These are phyloP conservation scores for Phlegmacium glaucopus DNA, from an alignment of 768 basidiomycete genomes.

Conservation along the genomic window DNA sequence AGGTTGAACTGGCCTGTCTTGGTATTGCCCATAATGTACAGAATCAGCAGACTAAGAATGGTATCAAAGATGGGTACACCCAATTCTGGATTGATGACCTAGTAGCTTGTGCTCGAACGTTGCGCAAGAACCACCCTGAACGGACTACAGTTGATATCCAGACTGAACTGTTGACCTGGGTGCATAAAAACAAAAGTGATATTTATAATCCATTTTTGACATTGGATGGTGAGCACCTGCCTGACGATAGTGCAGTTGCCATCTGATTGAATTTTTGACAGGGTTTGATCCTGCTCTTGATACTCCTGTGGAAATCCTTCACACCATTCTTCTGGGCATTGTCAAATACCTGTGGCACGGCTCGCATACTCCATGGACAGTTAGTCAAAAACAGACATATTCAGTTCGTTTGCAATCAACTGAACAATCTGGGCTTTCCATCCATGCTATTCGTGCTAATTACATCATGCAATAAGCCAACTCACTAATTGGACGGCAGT, in stretches of 20 bases:
- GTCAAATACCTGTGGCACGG: neutral
- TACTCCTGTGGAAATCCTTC: neutral
- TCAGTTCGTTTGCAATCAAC: neutral
- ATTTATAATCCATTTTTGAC: constrained; percentile 7
- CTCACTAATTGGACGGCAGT: neutral
- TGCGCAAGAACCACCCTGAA: neutral
- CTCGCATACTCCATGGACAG: neutral
- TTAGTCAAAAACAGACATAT: neutral
- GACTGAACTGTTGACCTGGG: constrained; percentile 8
- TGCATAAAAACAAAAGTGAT: constrained; percentile 1
- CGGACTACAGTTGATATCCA: neutral
- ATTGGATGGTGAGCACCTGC: constrained; percentile 3
- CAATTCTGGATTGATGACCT: constrained; percentile 30
- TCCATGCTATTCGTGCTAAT: neutral
- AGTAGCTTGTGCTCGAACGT: constrained; percentile 10
- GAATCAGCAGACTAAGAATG: constrained; percentile 22
- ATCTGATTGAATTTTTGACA: neutral
- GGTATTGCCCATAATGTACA: constrained; percentile 7
- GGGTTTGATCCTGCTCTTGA: neutral
- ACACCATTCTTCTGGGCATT: neutral
- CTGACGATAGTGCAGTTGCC: neutral
- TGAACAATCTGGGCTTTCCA: neutral
- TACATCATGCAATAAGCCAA: neutral
- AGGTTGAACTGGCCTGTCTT: constrained; percentile 3
- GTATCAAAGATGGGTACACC: constrained; percentile 30